Evolutionary conservation across 805 yeast genomes (phyloP), one percentile per base, ranked within the genome.

Genomic region (Isabelozyma heimii): DNA sequence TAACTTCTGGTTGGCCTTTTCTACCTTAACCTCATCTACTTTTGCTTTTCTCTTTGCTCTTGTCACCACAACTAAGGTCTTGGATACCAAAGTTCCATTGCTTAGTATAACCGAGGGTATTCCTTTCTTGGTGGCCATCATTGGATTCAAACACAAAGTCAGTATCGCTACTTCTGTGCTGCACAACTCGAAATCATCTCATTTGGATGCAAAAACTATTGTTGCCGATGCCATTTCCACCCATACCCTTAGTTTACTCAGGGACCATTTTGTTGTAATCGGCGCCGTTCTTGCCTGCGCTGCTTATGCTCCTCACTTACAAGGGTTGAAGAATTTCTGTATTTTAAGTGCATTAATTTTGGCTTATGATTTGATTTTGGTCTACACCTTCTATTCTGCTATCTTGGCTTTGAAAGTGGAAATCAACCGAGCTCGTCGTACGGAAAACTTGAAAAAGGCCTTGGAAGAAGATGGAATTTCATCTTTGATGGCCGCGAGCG

Each of bases 391-490:
- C 66, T 91, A 79, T 65, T 76, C 95, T 12, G 91, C 97, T 3
- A 81, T 89, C 47, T 79, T 92, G 56, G 84, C 96, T 2, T 77
- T 92, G 66, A 92, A 92, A 70, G 83, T 92, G 42, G 97, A 94
- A 67, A 89, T 92, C 65, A 83, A 83, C 63, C 77, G 88, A 51
- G 94, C 94, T 48, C 89, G 91, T 67, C 83, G 89, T 55, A 87
- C 90, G 43, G 83, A 89, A 50, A 81, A 83, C 47, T 80, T 91
- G 62, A 84, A 86, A 62, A 83, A 82, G 53, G 90, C 89, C 27
- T 75, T 92, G 54, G 94, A 91, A 72, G 99, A 92, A 65, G 99
- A 92, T 61, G 98, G 99, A 24, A 81, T 92, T 33, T 79, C 87
- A 41, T 81, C 83, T 38, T 66, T 73, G 43, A 87, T 87, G 33